phyloP scores from a whole-genome alignment of 768 basidiomycete species.

The Tephrocybe sp. region DNA sequence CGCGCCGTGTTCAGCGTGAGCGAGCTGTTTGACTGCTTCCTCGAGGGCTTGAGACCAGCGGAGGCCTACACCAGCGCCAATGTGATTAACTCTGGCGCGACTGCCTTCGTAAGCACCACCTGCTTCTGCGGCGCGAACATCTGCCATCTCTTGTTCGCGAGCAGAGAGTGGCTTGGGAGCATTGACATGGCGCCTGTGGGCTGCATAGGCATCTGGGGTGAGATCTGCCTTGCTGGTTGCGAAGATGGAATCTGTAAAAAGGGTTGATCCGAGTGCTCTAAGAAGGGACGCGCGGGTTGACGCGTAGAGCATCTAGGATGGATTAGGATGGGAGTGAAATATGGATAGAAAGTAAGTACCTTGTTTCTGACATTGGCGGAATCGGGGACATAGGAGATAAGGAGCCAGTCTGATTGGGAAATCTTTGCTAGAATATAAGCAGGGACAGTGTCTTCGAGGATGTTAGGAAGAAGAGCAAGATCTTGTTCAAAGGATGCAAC shows the following conservation, averaged over 20 bases:
- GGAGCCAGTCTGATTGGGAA: slow-evolving; percentile 67
- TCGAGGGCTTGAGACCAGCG: slow-evolving; percentile 66
- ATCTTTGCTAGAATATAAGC: slow-evolving; percentile 74
- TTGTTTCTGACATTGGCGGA: slow-evolving; percentile 78
- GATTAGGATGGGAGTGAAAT: slow-evolving; percentile 1
- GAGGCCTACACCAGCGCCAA: slow-evolving; percentile 61
- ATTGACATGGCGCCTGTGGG: slow-evolving; percentile 65
- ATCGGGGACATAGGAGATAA: slow-evolving; percentile 82
- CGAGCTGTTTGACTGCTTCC: slow-evolving; percentile 61
- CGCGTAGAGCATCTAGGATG: slow-evolving; percentile 80
- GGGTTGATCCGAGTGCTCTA: slow-evolving; percentile 69
- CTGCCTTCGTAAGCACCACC: slow-evolving; percentile 55
- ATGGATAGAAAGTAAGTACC: slow-evolving; percentile 33
- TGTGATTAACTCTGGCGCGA: slow-evolving; percentile 48
- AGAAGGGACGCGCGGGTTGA: slow-evolving; percentile 69
- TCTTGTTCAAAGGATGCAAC: slow-evolving; percentile 59
- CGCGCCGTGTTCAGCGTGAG: slow-evolving; percentile 41
- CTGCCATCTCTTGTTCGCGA: slow-evolving; percentile 79
- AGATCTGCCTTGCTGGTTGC: slow-evolving; percentile 72
- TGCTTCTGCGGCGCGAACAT: slow-evolving; percentile 73
- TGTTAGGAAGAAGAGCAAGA: slow-evolving; percentile 46
- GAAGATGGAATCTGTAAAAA: slow-evolving; percentile 74
- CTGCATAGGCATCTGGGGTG: slow-evolving; percentile 65
- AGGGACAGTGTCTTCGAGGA: slow-evolving; percentile 59
- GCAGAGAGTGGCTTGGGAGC: slow-evolving; percentile 83